Base-by-base conservation (phyloP, 176 grass and related monocot species). In the Eleusine indica region DNA sequence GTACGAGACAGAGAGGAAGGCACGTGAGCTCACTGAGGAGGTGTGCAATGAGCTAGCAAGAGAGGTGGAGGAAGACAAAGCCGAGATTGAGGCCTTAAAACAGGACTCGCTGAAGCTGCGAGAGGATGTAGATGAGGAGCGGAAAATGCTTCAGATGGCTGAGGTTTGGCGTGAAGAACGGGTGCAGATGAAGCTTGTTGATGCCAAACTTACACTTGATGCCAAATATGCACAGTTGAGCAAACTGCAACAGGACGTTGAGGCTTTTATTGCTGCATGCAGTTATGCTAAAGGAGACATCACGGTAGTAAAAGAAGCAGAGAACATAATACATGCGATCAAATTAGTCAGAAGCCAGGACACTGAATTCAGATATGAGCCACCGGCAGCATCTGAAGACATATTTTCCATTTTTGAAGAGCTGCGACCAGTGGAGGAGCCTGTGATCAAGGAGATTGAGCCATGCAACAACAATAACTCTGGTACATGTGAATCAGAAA, bases 121-220 rank as follows among this genome's bases (percentile, higher is more conserved):
- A 58, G 90, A 91, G 88, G 92, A 98, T 79, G 88, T 95, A 12
- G 92, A 98, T 53, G 92, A 93, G 78, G 95, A 98, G 73, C 82
- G 92, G 83, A 94, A 89, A 85, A 97, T 97, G 95, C 77, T 97
- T 70, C 95, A 97, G 84, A 97, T 97, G 95, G 92, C 92, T 62
- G 95, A 97, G 83, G 95, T 97, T 61, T 97, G 95, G 95, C 92
- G 95, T 43, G 95, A 98, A 76, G 95, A 98, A 71, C 86, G 95
- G 41, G 95, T 98, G 71, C 95, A 98, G 82, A 94, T 98, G 92
- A 98, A 98, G 91, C 89, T 98, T 62, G 74, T 98, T 18, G 95
- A 98, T 80, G 95, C 95, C 77, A 98, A 98, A 80, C 73, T 98
- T 63, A 93, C 90, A 54, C 91, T 98, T 48, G 90, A 98, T 64